Base-by-base conservation (phyloP, 1,284 basidiomycete species). In the Papiliotrema fonsecae region DNA sequence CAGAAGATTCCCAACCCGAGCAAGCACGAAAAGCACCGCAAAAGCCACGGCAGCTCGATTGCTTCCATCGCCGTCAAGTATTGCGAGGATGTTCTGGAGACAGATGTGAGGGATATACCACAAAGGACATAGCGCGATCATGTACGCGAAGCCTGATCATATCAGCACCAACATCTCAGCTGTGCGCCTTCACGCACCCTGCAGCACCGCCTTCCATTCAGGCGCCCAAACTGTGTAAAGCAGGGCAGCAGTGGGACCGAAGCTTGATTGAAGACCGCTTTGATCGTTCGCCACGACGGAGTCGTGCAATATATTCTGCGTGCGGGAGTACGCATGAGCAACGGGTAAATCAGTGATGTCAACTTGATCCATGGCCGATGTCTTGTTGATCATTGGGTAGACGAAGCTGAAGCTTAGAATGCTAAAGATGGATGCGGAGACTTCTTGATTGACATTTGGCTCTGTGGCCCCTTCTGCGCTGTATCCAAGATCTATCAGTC, bases 271-370 rank as follows among this genome's bases (percentile, higher is more conserved):
- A 34, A 55, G 44, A 2, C 54, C 52, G 24, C 43, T 40, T 10
- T 55, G 42, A 28, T 57, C 53, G 16, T 47, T 49, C 3, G 42
- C 45, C 37, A 56, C 49, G 27, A 64, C 52, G 13, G 47, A 49
- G 2, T 64, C 47, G 13, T 48, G 34, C 28, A 64, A 55, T 18
- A 62, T 53, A 38, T 57, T 54, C 43, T 67, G 61, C 4, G 62
- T 55, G 11, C 61, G 45, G 79, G 88, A 82, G 56, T 80, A 70
- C 0, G 77, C 80, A 0, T 82, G 81, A 5, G 88, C 77, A 49
- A 88, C 82, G 1, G 88, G 88, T 36, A 91, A 72, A 65, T 91
- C 88, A 36, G 81, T 85, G 24, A 89, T 86, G 60, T 91, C 86
- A 30, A 90, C 77, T 53, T 81, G 84, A 51, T 80, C 77, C 9